Base-by-base conservation (phyloP, 2,329 filamentous ascomycete genomes). In the Neodidymelliopsis sp. region DNA sequence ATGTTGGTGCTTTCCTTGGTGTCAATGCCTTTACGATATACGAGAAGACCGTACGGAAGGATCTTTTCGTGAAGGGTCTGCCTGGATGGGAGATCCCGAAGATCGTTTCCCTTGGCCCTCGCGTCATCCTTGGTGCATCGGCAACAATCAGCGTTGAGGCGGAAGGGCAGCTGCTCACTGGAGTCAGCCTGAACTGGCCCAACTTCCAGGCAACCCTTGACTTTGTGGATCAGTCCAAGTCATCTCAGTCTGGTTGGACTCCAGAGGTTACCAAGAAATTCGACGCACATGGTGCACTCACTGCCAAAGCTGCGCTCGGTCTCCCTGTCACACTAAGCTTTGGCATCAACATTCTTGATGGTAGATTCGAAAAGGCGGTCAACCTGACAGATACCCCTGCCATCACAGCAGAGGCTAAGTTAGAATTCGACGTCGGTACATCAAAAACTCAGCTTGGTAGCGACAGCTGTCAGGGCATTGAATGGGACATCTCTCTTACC, bases 91-190 rank as follows among this genome's bases (percentile, higher is more conserved):
- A 49, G 16, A 49, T 49, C 11, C 45, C 45, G 9, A 35, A 49
- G 23, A 49, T 49, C 10, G 45, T 49, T 12, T 41, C 36, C 13
- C 37, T 49, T 13, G 45, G 45, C 5, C 45, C 45, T 9, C 31
- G 36, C 12, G 30, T 41, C 9, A 49, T 36, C 5, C 45, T 49
- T 5, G 31, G 37, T n/a, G 38, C 45, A 12, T 31, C 41, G 13
- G 45, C 45, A 10, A 49, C 45, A 11, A 42, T 49, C 25, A 49
- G 45, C 25, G 30, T 49, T 9, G 45, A 49, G 19, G 45, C 45
- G 13, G 45, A 49, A 15, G 45, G 45, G 6, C 45, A 49, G 10
- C 9, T 49, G 11, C 45, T 49, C n/a, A 41, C 45, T 5, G 45
- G 45, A 22, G 45, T 38, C 10, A 49, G 45, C 16, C 22, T 49